These are phyloP conservation scores for Rosa persica DNA, from an alignment of 306 rosid genomes.

Conservation along the genomic window DNA sequence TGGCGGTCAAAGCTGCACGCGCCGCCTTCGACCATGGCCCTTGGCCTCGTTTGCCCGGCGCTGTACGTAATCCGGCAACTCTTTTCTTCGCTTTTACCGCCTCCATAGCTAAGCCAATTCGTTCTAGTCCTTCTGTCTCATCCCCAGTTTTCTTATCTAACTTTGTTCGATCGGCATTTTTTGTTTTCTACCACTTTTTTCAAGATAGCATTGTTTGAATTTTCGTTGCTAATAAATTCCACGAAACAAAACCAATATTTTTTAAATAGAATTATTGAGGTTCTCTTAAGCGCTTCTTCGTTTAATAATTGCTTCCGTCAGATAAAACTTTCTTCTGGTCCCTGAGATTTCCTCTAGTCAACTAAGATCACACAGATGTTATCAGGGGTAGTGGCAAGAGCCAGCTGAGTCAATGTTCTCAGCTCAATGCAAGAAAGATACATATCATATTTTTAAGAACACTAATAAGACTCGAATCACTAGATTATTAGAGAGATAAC, in stretches of 20 bases:
- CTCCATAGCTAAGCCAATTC: neutral
- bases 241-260: neutral
- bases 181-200: neutral
- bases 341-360: neutral
- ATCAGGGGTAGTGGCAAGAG: neutral
- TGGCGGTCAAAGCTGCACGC: slow-evolving; percentile 87
- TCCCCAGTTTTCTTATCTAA: neutral
- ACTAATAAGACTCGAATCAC: neutral
- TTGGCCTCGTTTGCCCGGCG: slow-evolving; percentile 83
- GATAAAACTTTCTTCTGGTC: neutral
- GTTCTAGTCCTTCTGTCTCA: neutral
- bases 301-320: neutral
- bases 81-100: neutral
- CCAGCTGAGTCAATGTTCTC: neutral
- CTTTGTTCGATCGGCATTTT: neutral
- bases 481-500: neutral
- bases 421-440: neutral
- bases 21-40: slow-evolving; percentile 80
- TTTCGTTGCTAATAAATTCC: neutral
- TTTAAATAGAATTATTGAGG: neutral
- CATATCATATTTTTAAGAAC: neutral
- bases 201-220: neutral
- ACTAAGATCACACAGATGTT: neutral
- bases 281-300: neutral
- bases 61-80: slow-evolving; percentile 38